These are phyloP conservation scores for Megacollybia marginata DNA, from an alignment of 768 basidiomycete genomes.

Conservation along the genomic window DNA sequence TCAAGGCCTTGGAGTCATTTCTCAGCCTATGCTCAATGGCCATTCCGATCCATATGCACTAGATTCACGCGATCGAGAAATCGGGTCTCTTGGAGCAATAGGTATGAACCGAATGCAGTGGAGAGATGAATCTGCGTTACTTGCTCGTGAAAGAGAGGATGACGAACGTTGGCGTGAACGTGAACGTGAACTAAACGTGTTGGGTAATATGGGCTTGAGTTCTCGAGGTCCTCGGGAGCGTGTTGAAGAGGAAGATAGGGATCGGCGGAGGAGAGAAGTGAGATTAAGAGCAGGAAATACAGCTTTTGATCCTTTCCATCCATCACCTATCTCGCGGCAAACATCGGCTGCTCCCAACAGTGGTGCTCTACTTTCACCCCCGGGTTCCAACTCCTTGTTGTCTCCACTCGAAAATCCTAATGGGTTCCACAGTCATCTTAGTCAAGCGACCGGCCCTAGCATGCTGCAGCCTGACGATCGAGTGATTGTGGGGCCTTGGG, in stretches of 20 bases:
- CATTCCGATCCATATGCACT: not conserved
- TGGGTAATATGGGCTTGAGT: constrained; percentile 41
- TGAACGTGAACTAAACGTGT: constrained; percentile 31
- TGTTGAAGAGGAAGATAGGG: constrained; percentile 50
- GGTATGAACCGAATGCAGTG: not conserved
- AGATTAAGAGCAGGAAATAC: constrained; percentile 30
- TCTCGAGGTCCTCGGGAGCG: constrained; percentile 20
- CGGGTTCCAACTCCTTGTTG: not conserved
- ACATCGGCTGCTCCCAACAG: not conserved
- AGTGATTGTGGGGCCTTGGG: constrained; percentile 34
- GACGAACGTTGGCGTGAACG: constrained; percentile 32
- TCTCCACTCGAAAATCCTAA: not conserved
- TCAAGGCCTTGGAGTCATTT: not conserved
- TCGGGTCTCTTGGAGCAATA: not conserved
- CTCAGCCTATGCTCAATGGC: not conserved
- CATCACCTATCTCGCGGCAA: constrained; percentile 33
- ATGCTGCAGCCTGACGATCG: constrained; percentile 19
- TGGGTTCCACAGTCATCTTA: not conserved
- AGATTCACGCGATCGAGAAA: not conserved
- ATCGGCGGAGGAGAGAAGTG: constrained; percentile 40
- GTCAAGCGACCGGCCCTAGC: not conserved
- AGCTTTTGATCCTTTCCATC: constrained; percentile 75
- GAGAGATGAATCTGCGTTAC: not conserved
- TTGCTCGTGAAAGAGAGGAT: not conserved
- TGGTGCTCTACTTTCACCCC: not conserved